phyloP scores from a whole-genome alignment of 2,329 filamentous ascomycete species.

The Aspergillus aculeatinus region DNA sequence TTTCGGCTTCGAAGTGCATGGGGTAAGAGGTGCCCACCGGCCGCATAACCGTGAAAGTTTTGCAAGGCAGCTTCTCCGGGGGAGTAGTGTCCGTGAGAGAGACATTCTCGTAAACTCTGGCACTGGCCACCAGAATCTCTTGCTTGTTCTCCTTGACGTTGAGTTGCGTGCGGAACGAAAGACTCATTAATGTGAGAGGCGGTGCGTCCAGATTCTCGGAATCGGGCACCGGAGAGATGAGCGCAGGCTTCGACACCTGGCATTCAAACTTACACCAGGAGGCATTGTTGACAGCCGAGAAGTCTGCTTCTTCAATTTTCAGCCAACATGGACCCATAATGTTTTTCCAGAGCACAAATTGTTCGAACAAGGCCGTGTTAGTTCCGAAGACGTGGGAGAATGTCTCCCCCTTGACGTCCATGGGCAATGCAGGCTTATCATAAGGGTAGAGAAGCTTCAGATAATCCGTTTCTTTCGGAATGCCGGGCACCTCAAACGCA shows the following conservation, averaged over 20 bases:
- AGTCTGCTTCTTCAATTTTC: slow-evolving; percentile 82
- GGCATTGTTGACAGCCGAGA: slow-evolving; percentile 79
- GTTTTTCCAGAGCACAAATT: slow-evolving; percentile 98
- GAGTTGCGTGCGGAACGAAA: slow-evolving; percentile 82
- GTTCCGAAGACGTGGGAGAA: slow-evolving; percentile 93
- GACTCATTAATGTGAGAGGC: slow-evolving; percentile 91
- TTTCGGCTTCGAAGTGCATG: slow-evolving; percentile 78
- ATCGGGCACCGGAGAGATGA: slow-evolving; percentile 70
- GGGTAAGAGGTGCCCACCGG: slow-evolving; percentile 76
- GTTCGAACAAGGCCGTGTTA: slow-evolving; percentile 92
- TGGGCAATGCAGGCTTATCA: slow-evolving; percentile 72
- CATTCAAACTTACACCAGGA: slow-evolving; percentile 98
- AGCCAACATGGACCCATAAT: slow-evolving; percentile 99
- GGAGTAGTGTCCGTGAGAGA: slow-evolving; percentile 83
- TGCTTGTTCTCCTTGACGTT: slow-evolving; percentile 94
- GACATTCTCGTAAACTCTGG: slow-evolving; percentile 88
- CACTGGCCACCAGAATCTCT: slow-evolving; percentile 88
- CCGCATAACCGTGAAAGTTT: slow-evolving; percentile 87
- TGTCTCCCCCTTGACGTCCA: slow-evolving; percentile 73
- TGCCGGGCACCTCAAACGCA: slow-evolving; percentile 83
- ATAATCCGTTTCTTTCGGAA: slow-evolving; percentile 88
- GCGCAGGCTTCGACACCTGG: slow-evolving; percentile 72
- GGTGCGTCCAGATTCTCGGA: slow-evolving; percentile 79
- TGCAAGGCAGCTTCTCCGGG: slow-evolving; percentile 82
- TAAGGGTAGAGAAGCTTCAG: slow-evolving; percentile 97